Evolutionary conservation across 31 red algal species (phyloP), one percentile per base, ranked within the genome.

Genomic region (Endocladia muricata): DNA sequence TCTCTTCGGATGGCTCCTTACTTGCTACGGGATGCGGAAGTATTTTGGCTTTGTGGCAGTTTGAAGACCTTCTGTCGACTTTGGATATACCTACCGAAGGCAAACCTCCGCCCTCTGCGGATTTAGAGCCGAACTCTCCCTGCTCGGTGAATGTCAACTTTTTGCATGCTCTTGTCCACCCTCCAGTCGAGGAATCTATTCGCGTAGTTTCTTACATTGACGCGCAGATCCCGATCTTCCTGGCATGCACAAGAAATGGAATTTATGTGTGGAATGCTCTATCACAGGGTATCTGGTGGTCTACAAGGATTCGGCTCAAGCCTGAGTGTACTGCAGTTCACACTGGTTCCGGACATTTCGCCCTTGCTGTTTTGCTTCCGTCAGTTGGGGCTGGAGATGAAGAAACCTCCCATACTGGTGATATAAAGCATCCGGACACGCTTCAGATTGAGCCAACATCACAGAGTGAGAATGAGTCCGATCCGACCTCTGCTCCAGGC

Each of bases 261-360:
- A 55, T 91, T 17, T 91, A 91, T 59, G 87, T 81, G 19, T 91
- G 87, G 87, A 63, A 82, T 73, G 61, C 71, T 1, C 37, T 91
- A 34, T 71, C 87, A 1, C 78, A 77, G 34, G 59, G 70, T 4
- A 77, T 91, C 38, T 91, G 77, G 78, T 91, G 87, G 87, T 91
- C 87, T 19, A 41, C 55, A 21, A 67, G 87, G 37, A 54, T 91
- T 59, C 37, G 35, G 49, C 58, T 51, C 28, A 55, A 72, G 28
- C 60, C 73, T 0, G n/a, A 41, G 9, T 41, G 21, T 37, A 39
- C 78, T 2, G 74, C 52, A 42, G 64, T 62, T 23, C 65, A 87
- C 41, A 71, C 66, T 41, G 11, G 42, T 21, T 58, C 69, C 0
- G 71, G 57, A 26, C 58, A 23, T 8, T 75, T 85, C 36, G 81